Conservation (phyloP, 1,284 basidiomycete species). For the Irpex lacteus region DNA sequence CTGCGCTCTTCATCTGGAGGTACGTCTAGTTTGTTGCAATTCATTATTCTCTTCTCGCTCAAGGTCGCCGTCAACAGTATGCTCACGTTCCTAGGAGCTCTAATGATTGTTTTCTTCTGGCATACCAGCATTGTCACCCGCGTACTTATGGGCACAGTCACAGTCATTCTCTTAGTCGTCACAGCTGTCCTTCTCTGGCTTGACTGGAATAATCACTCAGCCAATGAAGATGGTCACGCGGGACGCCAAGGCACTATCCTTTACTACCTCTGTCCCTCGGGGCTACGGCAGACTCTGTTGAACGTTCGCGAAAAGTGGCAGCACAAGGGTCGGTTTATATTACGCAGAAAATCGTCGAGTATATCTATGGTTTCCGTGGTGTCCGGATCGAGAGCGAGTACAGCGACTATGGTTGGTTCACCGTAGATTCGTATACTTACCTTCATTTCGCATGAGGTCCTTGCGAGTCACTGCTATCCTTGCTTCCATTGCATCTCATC, state of each 20-base stretch:
- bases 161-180: background rate
- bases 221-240: background rate
- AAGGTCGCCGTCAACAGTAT: no score
- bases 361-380: no score
- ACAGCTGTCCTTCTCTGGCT: constrained; percentile 8
- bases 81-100: constrained; percentile 17
- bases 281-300: background rate
- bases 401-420: no score
- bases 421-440: no score
- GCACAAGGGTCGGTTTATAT: background rate
- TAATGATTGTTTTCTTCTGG: constrained; percentile 19
- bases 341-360: no score
- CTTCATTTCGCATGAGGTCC: no score
- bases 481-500: no score
- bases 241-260: background rate
- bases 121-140: constrained; percentile 11
- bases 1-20: constrained; percentile 28
- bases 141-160: constrained; percentile 2
- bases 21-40: constrained; percentile 12
- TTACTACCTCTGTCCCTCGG: background rate
- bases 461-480: no score
- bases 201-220: constrained; percentile 5
- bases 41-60: background rate
- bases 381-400: no score
- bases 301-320: background rate